These are phyloP conservation scores for Ammopiptanthus mongolicus DNA, from an alignment of 306 rosid genomes.

Conservation along the genomic window DNA sequence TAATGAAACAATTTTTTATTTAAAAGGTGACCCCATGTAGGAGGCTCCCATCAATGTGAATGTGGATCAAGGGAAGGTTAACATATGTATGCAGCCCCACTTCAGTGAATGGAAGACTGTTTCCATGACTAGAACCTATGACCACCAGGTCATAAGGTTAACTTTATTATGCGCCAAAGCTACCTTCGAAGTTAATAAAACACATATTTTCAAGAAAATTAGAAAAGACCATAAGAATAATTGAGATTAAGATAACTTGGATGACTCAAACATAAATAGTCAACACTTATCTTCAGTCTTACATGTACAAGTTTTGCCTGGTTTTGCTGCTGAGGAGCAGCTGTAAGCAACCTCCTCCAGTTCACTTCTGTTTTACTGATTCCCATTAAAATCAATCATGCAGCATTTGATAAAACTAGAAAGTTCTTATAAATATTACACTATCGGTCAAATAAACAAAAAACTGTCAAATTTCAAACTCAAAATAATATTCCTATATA, in stretches of 20 bases:
- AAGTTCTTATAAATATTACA: background rate
- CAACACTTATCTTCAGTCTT: slow-evolving; percentile 22
- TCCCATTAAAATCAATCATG: slow-evolving; percentile 54
- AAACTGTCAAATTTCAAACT: background rate
- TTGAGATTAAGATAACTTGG: background rate
- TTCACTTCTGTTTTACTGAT: slow-evolving; percentile 81
- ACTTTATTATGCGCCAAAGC: background rate
- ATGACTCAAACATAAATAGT: background rate
- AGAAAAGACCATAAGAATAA: background rate
- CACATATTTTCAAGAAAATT: background rate
- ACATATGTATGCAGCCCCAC: too few species aligned
- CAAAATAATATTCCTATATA: background rate
- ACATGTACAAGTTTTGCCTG: slow-evolving; percentile 86
- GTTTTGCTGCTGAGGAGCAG: slow-evolving; percentile 81
- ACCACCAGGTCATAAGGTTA: background rate
- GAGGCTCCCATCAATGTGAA: background rate
- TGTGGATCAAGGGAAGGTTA: too few species aligned
- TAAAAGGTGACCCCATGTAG: too few species aligned
- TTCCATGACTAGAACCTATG: background rate
- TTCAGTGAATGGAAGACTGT: background rate
- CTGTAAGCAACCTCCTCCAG: slow-evolving; percentile 73
- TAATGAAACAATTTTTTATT: too few species aligned
- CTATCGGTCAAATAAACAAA: slow-evolving; percentile 5
- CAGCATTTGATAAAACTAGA: background rate
- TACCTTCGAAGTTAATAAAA: background rate